Evolutionary conservation across 495 filamentous ascomycete species (phyloP).

Genomic region (Annulohypoxylon moriforme): DNA sequence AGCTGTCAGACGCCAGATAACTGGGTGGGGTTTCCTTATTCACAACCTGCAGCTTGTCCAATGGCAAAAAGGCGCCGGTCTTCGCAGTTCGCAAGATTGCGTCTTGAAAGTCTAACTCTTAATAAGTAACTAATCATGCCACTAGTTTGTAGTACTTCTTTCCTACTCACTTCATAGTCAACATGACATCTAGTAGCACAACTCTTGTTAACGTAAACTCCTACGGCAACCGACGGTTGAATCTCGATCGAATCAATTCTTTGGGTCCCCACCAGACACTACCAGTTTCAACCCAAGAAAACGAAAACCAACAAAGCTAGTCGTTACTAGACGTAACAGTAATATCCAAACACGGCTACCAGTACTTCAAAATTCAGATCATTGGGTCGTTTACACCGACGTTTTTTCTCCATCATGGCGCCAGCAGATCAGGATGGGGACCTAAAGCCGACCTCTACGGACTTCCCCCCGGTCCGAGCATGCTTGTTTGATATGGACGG

Average conservation of each 20-base stretch:
- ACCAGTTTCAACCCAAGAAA: not conserved
- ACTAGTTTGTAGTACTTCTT: not conserved
- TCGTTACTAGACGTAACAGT: not conserved
- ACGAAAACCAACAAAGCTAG: not conserved
- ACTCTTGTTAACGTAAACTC: slow-evolving; percentile 17
- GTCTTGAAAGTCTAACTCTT: not conserved
- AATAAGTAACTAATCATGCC: not conserved
- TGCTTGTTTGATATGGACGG: slow-evolving; percentile 96
- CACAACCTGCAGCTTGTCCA: slow-evolving; percentile 8
- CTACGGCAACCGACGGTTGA: slow-evolving; percentile 45
- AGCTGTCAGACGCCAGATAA: slow-evolving; percentile 17
- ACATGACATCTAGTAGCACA: not conserved
- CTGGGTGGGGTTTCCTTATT: slow-evolving; percentile 28
- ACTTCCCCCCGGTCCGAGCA: slow-evolving; percentile 74
- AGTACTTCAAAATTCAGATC: not conserved
- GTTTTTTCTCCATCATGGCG: not conserved
- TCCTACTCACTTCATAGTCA: not conserved
- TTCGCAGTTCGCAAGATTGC: slow-evolving; percentile 3
- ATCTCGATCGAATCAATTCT: not conserved
- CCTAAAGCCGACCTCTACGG: not conserved
- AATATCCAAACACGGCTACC: not conserved
- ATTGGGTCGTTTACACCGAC: not conserved
- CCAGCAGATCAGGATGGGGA: not conserved
- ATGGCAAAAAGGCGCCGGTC: slow-evolving; percentile 14
- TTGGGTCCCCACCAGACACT: slow-evolving; percentile 16